Conservation (phyloP, 495 filamentous ascomycete species). For the Acidiella bohemica region DNA sequence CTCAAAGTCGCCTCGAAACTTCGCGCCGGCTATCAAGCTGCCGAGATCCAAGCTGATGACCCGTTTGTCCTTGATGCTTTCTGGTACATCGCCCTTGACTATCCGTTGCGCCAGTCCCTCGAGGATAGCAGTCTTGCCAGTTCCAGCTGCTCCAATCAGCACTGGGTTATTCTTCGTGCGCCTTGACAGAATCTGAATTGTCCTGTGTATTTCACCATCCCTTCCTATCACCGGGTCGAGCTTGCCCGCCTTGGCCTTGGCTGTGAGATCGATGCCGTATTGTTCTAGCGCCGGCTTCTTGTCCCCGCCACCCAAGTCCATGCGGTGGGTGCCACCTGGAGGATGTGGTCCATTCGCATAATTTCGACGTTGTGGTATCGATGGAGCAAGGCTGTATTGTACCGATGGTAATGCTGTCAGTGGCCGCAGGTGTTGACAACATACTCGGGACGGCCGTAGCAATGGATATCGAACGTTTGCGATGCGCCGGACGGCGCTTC, state of each 20-base stretch:
- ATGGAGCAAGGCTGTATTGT: background rate
- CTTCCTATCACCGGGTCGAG: constrained; percentile 92
- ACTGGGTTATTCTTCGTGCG: constrained; percentile 97
- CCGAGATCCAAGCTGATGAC: constrained; percentile 82
- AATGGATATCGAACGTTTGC: constrained; percentile 12
- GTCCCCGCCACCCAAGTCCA: constrained; percentile 65
- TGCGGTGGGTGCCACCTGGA: constrained; percentile 82
- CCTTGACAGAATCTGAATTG: constrained; percentile 84
- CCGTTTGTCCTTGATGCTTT: constrained; percentile 88
- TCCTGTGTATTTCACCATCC: constrained; percentile 80
- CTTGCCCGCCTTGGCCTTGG: constrained; percentile 72
- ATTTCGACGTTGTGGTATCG: constrained; percentile 27
- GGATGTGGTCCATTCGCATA: constrained; percentile 79
- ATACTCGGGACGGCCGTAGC: constrained; percentile 2
- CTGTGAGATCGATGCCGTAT: constrained; percentile 84
- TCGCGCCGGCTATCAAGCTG: constrained; percentile 85
- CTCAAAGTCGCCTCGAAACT: constrained; percentile 92
- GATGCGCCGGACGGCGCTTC: constrained; percentile 17
- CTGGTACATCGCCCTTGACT: constrained; percentile 82
- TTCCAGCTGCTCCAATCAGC: constrained; percentile 80
- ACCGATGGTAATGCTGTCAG: background rate
- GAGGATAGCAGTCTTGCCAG: constrained; percentile 88
- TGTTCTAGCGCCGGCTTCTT: constrained; percentile 81
- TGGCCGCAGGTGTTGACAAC: background rate
- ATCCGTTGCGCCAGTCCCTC: constrained; percentile 89